Conservation (phyloP, 176 grass and related monocot species). For the Aegilops bicornis region DNA sequence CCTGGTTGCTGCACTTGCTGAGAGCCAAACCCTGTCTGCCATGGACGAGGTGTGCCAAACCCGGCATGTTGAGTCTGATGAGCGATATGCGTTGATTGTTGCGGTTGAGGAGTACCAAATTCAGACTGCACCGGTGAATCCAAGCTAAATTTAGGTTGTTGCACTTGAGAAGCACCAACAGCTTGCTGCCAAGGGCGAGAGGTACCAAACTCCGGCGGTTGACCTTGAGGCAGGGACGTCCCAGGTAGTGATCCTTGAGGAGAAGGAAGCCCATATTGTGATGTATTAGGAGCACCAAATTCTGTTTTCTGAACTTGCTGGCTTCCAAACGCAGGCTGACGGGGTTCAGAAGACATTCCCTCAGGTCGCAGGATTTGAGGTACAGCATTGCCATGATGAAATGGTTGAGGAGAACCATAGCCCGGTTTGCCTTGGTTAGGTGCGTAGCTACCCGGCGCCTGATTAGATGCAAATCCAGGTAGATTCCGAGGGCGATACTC, state of each 20-base stretch:
- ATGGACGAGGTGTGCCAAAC: constrained; percentile 8
- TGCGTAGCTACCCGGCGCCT: background rate
- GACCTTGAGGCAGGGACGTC: too few relatives aligned
- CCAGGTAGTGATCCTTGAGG: too few relatives aligned
- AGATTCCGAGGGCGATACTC: background rate
- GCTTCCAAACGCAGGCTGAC: background rate
- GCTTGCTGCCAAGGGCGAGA: too few relatives aligned
- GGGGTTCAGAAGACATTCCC: background rate
- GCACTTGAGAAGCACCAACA: too few relatives aligned
- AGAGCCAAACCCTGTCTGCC: background rate
- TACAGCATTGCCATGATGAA: background rate
- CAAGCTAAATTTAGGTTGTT: too few relatives aligned
- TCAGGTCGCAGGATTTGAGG: background rate
- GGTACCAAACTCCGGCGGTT: too few relatives aligned
- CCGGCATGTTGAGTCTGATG: background rate
- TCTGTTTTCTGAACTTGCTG: too few relatives aligned
- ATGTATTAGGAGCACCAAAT: too few relatives aligned
- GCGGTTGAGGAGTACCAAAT: background rate
- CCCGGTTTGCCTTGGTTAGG: background rate
- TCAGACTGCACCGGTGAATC: too few relatives aligned
- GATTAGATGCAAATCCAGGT: background rate
- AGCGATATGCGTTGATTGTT: background rate
- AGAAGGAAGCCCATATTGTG: too few relatives aligned
- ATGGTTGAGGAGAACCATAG: too few relatives aligned
- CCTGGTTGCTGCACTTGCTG: constrained; percentile 4